These are phyloP conservation scores for Suhomyces coccinellae DNA, from an alignment of 1,139 yeast species.

Conservation along the genomic window DNA sequence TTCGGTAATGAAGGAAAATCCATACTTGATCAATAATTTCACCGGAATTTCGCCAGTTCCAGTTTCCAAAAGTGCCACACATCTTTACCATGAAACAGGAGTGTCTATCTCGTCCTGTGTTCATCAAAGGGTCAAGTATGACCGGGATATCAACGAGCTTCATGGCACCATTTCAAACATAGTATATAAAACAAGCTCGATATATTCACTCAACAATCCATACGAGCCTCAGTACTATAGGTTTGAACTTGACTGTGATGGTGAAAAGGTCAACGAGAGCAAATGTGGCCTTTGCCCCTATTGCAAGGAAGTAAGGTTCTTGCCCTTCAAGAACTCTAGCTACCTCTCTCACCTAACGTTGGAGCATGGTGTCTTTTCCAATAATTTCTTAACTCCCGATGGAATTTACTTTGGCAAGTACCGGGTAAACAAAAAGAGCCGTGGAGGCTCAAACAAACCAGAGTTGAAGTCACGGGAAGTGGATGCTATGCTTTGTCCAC, in stretches of 20 bases:
- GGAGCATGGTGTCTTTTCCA: constrained; percentile 38
- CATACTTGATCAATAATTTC: constrained; percentile 8
- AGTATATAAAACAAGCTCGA: constrained; percentile 22
- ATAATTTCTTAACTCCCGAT: constrained; percentile 30
- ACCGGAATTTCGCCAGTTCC: neutral
- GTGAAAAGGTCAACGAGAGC: constrained; percentile 22
- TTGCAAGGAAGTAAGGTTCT: constrained; percentile 30
- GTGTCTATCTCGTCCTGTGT: constrained; percentile 5
- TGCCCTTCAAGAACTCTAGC: constrained; percentile 35
- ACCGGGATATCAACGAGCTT: constrained; percentile 10
- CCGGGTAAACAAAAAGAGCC: constrained; percentile 5
- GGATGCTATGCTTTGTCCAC: constrained; percentile 21
- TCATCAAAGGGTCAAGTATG: constrained; percentile 11
- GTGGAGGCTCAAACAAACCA: neutral
- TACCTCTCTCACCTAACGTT: constrained; percentile 37
- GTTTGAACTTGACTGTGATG: constrained; percentile 24
- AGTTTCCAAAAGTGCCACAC: neutral
- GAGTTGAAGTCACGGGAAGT: constrained; percentile 10
- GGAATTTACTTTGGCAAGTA: constrained; percentile 19
- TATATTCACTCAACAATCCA: constrained; percentile 22
- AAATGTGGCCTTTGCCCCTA: constrained; percentile 37
- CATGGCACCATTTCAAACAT: constrained; percentile 16
- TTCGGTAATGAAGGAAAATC: neutral
- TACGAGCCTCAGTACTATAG: constrained; percentile 33
- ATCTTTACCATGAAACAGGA: neutral